phyloP scores from a whole-genome alignment of 2,329 filamentous ascomycete genomes.

The Monilinia aucupariae region DNA sequence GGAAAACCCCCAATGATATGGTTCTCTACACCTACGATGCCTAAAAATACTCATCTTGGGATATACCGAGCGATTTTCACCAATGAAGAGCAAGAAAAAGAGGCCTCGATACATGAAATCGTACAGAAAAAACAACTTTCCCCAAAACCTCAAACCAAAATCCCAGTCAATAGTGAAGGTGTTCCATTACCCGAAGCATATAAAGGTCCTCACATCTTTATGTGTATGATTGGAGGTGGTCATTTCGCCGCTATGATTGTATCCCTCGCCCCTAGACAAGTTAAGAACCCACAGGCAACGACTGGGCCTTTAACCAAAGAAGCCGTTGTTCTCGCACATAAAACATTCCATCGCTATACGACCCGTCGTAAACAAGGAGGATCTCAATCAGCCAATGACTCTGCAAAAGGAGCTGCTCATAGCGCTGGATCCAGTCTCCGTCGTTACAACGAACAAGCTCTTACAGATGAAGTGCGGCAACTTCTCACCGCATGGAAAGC shows the following conservation, averaged over 20 bases:
- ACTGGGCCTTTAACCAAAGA: slow-evolving; percentile 72
- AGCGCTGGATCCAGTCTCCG: slow-evolving; percentile 86
- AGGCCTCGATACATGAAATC: slow-evolving; percentile 56
- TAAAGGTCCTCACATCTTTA: slow-evolving; percentile 78
- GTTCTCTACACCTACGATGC: slow-evolving; percentile 73
- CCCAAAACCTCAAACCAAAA: slow-evolving; percentile 47
- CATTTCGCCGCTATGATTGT: slow-evolving; percentile 98
- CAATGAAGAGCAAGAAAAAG: slow-evolving; percentile 61
- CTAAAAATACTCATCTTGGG: slow-evolving; percentile 74
- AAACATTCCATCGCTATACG: slow-evolving; percentile 96
- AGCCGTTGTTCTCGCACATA: slow-evolving; percentile 85
- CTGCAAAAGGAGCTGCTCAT: slow-evolving; percentile 87
- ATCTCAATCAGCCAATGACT: slow-evolving; percentile 88
- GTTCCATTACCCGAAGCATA: slow-evolving; percentile 50
- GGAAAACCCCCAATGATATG: slow-evolving; percentile 76
- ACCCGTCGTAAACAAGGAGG: slow-evolving; percentile 95
- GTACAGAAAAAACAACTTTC: slow-evolving; percentile 72
- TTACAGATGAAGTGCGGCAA: slow-evolving; percentile 80
- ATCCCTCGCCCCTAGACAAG: slow-evolving; percentile 73
- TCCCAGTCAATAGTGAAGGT: slow-evolving; percentile 53
- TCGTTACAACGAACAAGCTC: slow-evolving; percentile 87
- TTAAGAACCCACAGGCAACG: slow-evolving; percentile 52
- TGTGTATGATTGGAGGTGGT: slow-evolving; percentile 97
- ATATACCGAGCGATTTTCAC: slow-evolving; percentile 81
- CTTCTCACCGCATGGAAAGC: slow-evolving; percentile 79